phyloP scores from a whole-genome alignment of 352 stramenopile species.

The Halophytophthora polymorphica region DNA sequence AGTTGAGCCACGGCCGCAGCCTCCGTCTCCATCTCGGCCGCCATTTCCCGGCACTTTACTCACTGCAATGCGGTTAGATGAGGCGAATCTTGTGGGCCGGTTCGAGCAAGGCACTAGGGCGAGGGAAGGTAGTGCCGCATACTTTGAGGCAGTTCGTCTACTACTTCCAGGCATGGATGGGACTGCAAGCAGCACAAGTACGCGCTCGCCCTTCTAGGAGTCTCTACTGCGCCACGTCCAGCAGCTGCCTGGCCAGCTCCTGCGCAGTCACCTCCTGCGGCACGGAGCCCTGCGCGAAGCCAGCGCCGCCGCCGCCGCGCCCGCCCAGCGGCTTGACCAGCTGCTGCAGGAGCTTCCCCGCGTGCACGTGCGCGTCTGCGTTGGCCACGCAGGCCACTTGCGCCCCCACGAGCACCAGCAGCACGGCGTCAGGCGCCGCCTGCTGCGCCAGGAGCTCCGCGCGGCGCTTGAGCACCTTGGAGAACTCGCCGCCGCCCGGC shows the following conservation, averaged over 20 bases:
- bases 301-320: conserved; percentile 53
- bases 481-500: conserved; percentile 29
- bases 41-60: no score
- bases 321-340: conserved; percentile 51
- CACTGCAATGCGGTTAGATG: no score
- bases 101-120: not conserved
- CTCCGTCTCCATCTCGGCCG: conserved; percentile 12
- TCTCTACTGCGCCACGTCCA: no score
- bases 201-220: conserved; percentile 1
- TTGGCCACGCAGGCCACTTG: conserved; percentile 53
- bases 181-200: not conserved
- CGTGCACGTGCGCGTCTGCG: conserved; percentile 28
- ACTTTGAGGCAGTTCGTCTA: no score
- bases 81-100: no score
- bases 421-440: conserved; percentile 19
- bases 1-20: conserved; percentile 38
- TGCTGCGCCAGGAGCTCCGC: conserved; percentile 50
- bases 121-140: no score
- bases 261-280: conserved; percentile 9
- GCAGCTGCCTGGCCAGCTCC: conserved; percentile 22
- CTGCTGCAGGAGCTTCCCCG: conserved; percentile 55
- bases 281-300: conserved; percentile 61
- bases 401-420: conserved; percentile 48
- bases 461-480: conserved; percentile 56
- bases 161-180: no score